Evolutionary conservation across 2,329 filamentous ascomycete species (phyloP).

Genomic region (Monilinia vaccinii-corymbosi): DNA sequence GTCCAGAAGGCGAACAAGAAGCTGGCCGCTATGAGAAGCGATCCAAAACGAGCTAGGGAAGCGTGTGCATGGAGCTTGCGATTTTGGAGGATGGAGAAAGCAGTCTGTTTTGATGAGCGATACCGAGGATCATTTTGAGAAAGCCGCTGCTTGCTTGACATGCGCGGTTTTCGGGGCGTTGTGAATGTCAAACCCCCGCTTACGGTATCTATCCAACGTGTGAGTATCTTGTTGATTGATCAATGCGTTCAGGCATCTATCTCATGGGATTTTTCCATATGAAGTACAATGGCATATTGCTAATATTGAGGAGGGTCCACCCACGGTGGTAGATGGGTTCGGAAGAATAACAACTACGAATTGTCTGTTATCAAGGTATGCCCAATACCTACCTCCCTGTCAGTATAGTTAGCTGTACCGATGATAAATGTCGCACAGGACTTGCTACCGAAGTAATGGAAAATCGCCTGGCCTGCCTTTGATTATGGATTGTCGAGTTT

Average conservation of each 20-base stretch:
- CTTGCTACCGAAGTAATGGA: background rate
- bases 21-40: background rate
- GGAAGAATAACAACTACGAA: background rate
- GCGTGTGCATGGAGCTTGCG: background rate
- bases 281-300: too few species aligned
- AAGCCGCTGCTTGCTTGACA: too few species aligned
- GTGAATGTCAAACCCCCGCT: too few species aligned
- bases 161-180: too few species aligned
- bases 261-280: background rate
- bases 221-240: background rate
- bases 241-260: background rate
- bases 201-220: too few species aligned
- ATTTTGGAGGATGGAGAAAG: background rate
- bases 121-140: too few species aligned
- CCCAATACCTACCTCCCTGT: too few species aligned
- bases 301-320: background rate
- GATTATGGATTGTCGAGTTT: background rate
- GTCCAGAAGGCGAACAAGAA: background rate
- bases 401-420: background rate
- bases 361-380: background rate
- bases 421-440: background rate
- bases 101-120: background rate
- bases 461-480: background rate
- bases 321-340: background rate
- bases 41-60: background rate